Evolutionary conservation across 495 filamentous ascomycete species (phyloP), one percentile per base, ranked within the genome.

Genomic region (Penicillium turbatum): DNA sequence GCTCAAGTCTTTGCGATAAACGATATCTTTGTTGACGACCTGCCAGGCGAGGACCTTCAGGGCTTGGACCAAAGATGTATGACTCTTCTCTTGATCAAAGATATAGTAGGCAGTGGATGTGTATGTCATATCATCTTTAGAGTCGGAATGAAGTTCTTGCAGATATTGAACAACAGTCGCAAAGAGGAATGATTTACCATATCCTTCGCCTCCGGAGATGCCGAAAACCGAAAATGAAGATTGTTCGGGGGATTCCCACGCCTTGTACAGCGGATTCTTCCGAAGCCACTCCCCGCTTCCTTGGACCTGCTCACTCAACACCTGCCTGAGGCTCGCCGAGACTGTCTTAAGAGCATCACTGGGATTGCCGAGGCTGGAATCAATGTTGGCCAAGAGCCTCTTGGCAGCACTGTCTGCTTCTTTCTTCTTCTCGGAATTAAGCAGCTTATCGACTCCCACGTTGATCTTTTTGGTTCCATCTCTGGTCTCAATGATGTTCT

Each of bases 171-270:
- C 8, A 10, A 62, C 55, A 8, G 38, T 31, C 10, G 59, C 38
- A 30, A 62, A 59, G 17, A 62, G 52, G 46, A 55, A 62, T 1
- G 59, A 62, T 27, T 62, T 62, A 6, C 59, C 59, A 36, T 53
- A 55, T 6, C 59, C 59, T n/a, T 62, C 55, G 13, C 26, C 55
- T 16, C 59, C 59, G 4, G 55, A 31, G n/a, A 62, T 44, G 3
- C 55, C 55, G 8, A 62, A 13, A 13, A 62, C 39, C 0, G 51
- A 55, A n/a, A 32, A 52, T 5, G 44, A 11, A 13, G 45, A 50
- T 0, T 42, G 15, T 12, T 29, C 21, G 12, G 30, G 19, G 9
- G 35, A 15, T 7, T 16, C 13, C 55, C 55, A 58, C 5, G 32
- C 16, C 1, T 32, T 42, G n/a, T 53, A 62, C 12, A 43, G 3